Evolutionary conservation across 768 basidiomycete genomes (phyloP), one percentile per base, ranked within the genome.

Genomic region (Kwoniella heveanensis): DNA sequence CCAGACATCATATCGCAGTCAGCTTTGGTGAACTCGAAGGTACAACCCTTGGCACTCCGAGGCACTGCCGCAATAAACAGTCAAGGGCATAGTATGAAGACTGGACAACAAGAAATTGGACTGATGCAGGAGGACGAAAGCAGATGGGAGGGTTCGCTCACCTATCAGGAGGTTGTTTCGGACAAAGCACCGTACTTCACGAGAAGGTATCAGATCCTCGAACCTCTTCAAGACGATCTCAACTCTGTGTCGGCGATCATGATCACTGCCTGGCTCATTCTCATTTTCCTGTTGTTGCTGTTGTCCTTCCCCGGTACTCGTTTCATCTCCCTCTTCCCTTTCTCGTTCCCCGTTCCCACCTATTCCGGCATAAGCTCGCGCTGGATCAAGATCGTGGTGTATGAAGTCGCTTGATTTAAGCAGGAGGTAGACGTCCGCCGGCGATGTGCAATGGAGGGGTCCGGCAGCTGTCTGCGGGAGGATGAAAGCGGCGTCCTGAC

Each of bases 331-430:
- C 21, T 57, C 39, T 25, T 46, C 32, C 7, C 32, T 21, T 15
- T 19, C 22, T 8, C 27, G 21, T 30, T 29, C 22, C 9, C 29
- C 54, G 3, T 29, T 2, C n/a, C n/a, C n/a, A 48, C 10, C 15
- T 19, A 24, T 37, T 19, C 55, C 30, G 19, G 86, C 86, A 62
- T 94, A 94, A 5, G 91, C 87, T 30, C 77, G 81, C 1, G 83
- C 83, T 1, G 79, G 69, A 58, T 83, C 84, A 8, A 94, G 79
- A 73, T 92, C 93, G 69, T 96, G 91, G 1, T 85, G 84, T 59
- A 92, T 83, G 68, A 94, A 94, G 78, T 95, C 91, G 30, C 91
- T 93, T 0, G 92, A 91, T 78, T 98, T 97, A 66, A 98, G 85
- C 0, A 95, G 82, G 59, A 95, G 83, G 79, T 95, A 97, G 30